Conservation (phyloP, 2,329 filamentous ascomycete genomes). For the Amesomyces nigricolor region DNA sequence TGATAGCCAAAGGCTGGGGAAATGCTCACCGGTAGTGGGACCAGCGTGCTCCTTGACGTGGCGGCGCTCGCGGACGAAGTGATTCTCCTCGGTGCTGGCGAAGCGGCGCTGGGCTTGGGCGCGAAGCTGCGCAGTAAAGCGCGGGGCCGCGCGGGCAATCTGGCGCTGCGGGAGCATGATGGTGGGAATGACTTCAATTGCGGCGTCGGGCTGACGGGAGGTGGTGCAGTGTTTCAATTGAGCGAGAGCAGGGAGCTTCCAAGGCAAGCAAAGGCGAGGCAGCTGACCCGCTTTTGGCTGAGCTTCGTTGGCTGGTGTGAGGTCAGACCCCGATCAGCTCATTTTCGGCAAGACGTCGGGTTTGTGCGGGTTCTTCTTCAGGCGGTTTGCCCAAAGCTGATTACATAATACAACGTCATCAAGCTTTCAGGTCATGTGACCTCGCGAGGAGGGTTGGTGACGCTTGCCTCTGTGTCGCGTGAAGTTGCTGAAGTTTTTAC, state of each 20-base stretch:
- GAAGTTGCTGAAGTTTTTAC: no score
- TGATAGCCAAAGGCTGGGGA: not conserved
- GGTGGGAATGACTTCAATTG: conserved; percentile 2
- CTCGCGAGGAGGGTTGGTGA: conserved; percentile 7
- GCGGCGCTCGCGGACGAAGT: conserved; percentile 86
- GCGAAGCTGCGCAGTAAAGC: conserved; percentile 56
- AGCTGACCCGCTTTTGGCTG: conserved; percentile 20
- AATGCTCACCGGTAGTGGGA: conserved; percentile 67
- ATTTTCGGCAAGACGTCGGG: conserved; percentile 24
- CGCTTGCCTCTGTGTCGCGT: no score
- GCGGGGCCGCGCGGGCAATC: conserved; percentile 32
- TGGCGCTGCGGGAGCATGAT: conserved; percentile 21
- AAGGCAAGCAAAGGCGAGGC: conserved; percentile 16
- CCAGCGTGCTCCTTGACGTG: conserved; percentile 88
- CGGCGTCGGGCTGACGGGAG: conserved; percentile 6
- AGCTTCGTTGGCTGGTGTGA: conserved; percentile 18
- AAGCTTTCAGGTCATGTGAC: conserved; percentile 11
- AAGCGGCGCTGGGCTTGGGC: conserved; percentile 63
- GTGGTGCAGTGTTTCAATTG: conserved; percentile 11
- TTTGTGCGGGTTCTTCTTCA: conserved; percentile 5
- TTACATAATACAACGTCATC: conserved; percentile 7
- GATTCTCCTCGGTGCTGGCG: conserved; percentile 71
- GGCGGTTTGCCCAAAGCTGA: conserved; percentile 1
- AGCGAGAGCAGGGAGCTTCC: conserved; percentile 8
- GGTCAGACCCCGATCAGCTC: conserved; percentile 25